These are phyloP conservation scores for Gyrodon lividus DNA, from an alignment of 768 basidiomycete genomes.

Conservation along the genomic window DNA sequence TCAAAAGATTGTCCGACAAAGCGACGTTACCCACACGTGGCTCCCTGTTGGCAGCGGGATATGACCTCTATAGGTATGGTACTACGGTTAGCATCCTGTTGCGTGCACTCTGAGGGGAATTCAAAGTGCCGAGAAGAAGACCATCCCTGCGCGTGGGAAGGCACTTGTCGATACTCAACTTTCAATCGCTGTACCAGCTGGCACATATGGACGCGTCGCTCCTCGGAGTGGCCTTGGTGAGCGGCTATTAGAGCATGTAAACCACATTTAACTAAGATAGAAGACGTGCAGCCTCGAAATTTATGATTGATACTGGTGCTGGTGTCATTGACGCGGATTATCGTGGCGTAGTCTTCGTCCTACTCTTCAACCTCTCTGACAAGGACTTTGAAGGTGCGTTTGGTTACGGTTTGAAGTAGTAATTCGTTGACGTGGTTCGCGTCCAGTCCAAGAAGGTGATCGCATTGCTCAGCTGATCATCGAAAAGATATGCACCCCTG, in stretches of 20 bases:
- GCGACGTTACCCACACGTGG: slow-evolving; percentile 87
- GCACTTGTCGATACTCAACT: slow-evolving; percentile 89
- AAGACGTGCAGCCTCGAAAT: slow-evolving; percentile 75
- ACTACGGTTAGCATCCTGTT: background rate
- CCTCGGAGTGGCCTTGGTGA: slow-evolving; percentile 92
- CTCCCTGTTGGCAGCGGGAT: slow-evolving; percentile 84
- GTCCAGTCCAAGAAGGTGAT: slow-evolving; percentile 84
- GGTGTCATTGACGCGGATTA: slow-evolving; percentile 98
- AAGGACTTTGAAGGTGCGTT: slow-evolving; percentile 78
- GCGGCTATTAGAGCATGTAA: slow-evolving; percentile 23
- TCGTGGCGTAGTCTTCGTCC: slow-evolving; percentile 84
- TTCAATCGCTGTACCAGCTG: slow-evolving; percentile 89
- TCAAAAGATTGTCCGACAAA: slow-evolving; percentile 82
- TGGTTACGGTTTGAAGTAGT: background rate
- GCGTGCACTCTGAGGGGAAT: slow-evolving; percentile 1
- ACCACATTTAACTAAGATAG: background rate
- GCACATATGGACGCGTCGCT: slow-evolving; percentile 95
- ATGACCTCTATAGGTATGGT: slow-evolving; percentile 85
- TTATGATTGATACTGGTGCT: slow-evolving; percentile 97
- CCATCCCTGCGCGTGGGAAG: slow-evolving; percentile 86
- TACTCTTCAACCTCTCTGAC: slow-evolving; percentile 91
- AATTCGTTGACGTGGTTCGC: slow-evolving; percentile 1
- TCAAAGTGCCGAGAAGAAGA: slow-evolving; percentile 76
- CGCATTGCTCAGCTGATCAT: slow-evolving; percentile 95
- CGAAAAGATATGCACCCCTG: slow-evolving; percentile 86